Evolutionary conservation across 345 rosid genomes (phyloP).

Genomic region (Adansonia digitata): DNA sequence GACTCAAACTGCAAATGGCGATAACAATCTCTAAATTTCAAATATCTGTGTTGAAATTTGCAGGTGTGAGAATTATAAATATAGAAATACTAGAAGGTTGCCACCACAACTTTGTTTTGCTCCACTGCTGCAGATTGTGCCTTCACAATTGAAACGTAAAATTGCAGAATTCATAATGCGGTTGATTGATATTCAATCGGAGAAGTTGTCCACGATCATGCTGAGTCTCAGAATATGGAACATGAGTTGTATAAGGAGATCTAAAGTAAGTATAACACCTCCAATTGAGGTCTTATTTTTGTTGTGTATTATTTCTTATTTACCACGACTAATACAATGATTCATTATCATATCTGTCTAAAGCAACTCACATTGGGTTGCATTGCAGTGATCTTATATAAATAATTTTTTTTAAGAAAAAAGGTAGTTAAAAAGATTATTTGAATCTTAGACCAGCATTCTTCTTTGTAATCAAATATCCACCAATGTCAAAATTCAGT

Average conservation of each 20-base stretch:
- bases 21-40: no score
- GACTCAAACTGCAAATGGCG: no score
- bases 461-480: background rate
- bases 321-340: background rate
- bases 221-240: background rate
- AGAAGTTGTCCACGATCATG: background rate
- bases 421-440: conserved; percentile 30
- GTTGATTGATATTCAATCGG: no score
- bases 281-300: conserved; percentile 9
- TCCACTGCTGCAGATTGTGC: background rate
- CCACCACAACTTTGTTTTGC: background rate
- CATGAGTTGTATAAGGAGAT: conserved; percentile 13
- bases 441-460: no score
- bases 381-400: background rate
- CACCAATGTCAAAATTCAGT: background rate
- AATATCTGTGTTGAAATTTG: background rate
- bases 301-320: background rate
- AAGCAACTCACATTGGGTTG: background rate
- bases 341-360: background rate
- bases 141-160: background rate
- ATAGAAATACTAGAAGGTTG: background rate
- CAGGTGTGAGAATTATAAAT: conserved; percentile 24
- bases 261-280: background rate
- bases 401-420: no score
- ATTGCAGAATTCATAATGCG: background rate